A percentile compares a stretch with the other conserved stretches of the same genome.
These are phyloP conservation scores for Metschnikowia cerradonensis DNA, from an alignment of 805 yeast genomes.

Conservation along the genomic window DNA sequence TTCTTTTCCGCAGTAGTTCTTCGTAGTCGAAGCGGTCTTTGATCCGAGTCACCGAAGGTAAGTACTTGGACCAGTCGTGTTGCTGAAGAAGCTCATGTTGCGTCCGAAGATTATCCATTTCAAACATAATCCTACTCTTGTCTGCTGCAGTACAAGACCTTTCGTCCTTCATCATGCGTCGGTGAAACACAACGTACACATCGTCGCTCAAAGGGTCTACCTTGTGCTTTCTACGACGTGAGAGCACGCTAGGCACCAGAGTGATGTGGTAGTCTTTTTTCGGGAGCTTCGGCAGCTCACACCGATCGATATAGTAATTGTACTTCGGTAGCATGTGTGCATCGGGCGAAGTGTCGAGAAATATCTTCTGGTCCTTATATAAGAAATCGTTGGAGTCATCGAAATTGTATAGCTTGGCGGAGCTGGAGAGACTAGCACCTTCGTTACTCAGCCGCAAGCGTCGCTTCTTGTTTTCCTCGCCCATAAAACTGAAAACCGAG, in stretches of 20 bases:
- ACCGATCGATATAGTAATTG: conserved; percentile 12
- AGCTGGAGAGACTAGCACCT: neutral
- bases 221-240: conserved; percentile 19
- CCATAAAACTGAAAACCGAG: neutral
- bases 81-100: conserved; percentile 37
- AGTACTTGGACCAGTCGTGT: conserved; percentile 45
- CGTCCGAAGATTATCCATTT: conserved; percentile 52
- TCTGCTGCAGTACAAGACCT: conserved; percentile 54
- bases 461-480: conserved; percentile 14
- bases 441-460: conserved; percentile 30
- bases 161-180: conserved; percentile 62
- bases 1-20: conserved; percentile 51
- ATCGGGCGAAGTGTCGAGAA: conserved; percentile 7
- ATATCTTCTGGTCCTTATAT: conserved; percentile 20
- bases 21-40: conserved; percentile 42
- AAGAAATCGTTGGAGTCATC: conserved; percentile 28
- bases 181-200: conserved; percentile 46
- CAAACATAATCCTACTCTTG: conserved; percentile 47
- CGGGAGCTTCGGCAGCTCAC: neutral
- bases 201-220: conserved; percentile 45
- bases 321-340: conserved; percentile 8
- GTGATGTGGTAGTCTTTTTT: neutral
- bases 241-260: conserved; percentile 8
- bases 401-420: conserved; percentile 29
- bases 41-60: conserved; percentile 48